Conservation (phyloP, 768 basidiomycete genomes). For the Cystofilobasidium macerans region DNA sequence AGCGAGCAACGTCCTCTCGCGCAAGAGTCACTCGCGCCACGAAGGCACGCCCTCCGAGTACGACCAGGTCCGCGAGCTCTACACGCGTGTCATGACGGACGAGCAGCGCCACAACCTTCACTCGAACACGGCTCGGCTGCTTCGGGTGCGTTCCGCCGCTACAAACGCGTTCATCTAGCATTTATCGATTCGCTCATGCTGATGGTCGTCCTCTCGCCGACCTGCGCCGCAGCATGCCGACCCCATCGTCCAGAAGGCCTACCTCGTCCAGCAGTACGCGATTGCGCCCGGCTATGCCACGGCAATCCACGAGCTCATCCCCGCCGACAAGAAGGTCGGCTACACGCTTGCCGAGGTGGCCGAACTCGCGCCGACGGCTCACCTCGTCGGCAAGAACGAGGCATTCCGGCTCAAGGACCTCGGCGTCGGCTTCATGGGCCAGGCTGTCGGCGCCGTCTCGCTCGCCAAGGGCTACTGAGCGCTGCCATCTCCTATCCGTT, state of each 20-base stretch:
- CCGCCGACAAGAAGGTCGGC: slow-evolving; percentile 28
- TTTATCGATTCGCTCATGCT: no score
- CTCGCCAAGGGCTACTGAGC: no score
- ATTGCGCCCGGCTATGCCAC: slow-evolving; percentile 34
- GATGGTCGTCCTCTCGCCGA: not conserved
- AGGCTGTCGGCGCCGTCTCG: no score
- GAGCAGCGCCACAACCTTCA: slow-evolving; percentile 34
- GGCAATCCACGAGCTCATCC: slow-evolving; percentile 32
- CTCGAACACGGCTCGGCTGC: slow-evolving; percentile 33
- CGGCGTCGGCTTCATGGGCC: slow-evolving; percentile 35
- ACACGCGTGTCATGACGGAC: slow-evolving; percentile 32
- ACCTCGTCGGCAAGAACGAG: slow-evolving; percentile 33
- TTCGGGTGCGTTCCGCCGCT: slow-evolving; percentile 28
- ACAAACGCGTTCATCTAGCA: no score
- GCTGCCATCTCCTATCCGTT: no score
- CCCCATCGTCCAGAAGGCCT: slow-evolving; percentile 34
- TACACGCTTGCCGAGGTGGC: slow-evolving; percentile 32
- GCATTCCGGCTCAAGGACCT: slow-evolving; percentile 29
- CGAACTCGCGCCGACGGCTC: slow-evolving; percentile 31
- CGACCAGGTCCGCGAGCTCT: slow-evolving; percentile 36
- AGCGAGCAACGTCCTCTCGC: slow-evolving; percentile 32
- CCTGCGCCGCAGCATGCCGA: slow-evolving; percentile 32
- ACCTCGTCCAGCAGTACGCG: slow-evolving; percentile 35
- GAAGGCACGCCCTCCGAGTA: slow-evolving; percentile 36
- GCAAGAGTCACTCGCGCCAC: slow-evolving; percentile 34